Base-by-base conservation (phyloP, 1,284 basidiomycete species). In the Dichomitus squalens region DNA sequence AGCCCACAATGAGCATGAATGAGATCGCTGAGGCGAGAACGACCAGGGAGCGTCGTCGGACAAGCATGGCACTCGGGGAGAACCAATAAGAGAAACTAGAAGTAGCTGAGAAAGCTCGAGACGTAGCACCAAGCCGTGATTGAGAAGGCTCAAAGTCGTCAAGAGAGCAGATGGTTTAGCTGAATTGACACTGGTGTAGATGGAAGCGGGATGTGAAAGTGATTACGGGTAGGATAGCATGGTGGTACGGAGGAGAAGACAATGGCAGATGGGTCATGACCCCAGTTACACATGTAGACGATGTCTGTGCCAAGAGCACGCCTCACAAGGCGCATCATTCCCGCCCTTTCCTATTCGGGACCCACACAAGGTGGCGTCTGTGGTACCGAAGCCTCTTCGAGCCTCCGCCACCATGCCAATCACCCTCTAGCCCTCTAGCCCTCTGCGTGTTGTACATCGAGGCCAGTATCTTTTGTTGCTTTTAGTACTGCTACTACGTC, bases 31-130 rank as follows among this genome's bases (percentile, higher is more conserved):
- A 27, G 3, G 49, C 50, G 25, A 63, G 35, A 12, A 48, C 56
- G 41, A 49, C 20, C n/a, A 63, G 40, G 4, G 58, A 60, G 36
- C 61, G 61, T 33, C 61, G 58, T 6, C 61, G 61, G 31, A 63
- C 52, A 33, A 63, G 58, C 61, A 63, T 63, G 31, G 50, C 36
- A 49, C 8, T 46, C 7, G 23, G 12, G 43, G 27, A 16, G n/a
- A 21, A 46, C 11, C 29, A 21, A 29, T 18, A 29, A 33, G 7
- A 4, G 2, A n/a, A n/a, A n/a, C n/a, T n/a, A n/a, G n/a, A n/a
- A n/a, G n/a, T n/a, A n/a, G n/a, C n/a, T n/a, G n/a, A 18, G 44
- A 31, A 29, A 34, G 12, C 35, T 12, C n/a, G 12, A n/a, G 6
- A 18, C 6, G 31, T 34, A 31, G n/a, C 41, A 21, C 44, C 14